Conservation (phyloP, 129 eudicot genomes). For the Flaveria trinervia region DNA sequence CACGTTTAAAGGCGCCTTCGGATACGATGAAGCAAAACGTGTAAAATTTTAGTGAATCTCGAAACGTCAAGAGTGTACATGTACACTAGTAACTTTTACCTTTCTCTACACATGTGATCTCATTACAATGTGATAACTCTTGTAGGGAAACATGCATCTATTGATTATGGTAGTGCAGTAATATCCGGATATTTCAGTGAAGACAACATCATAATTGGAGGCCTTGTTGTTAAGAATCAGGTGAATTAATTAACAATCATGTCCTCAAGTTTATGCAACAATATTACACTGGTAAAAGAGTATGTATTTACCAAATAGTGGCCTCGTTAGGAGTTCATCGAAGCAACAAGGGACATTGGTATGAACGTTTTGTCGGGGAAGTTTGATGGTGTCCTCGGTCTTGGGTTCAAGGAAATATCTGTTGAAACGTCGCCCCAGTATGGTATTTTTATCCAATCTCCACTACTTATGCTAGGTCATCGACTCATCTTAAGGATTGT, state of each 20-base stretch:
- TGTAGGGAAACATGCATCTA: conserved; percentile 62
- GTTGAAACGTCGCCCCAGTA: conserved; percentile 53
- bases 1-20: too few relatives aligned
- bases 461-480: not conserved
- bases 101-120: not conserved
- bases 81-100: not conserved
- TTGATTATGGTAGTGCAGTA: conserved; percentile 65
- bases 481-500: not conserved
- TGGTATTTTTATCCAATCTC: conserved; percentile 44
- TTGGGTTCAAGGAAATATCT: conserved; percentile 64
- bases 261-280: not conserved
- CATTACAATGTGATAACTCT: not conserved
- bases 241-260: conserved; percentile 17
- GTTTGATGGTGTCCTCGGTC: conserved; percentile 83
- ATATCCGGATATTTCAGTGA: conserved; percentile 70
- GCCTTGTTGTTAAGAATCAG: conserved; percentile 56
- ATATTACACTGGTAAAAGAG: not conserved
- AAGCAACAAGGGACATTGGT: conserved; percentile 62
- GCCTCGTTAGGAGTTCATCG: conserved; percentile 56
- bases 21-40: not conserved
- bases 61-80: not conserved
- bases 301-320: not conserved
- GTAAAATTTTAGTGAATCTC: not conserved
- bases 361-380: conserved; percentile 50
- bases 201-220: conserved; percentile 57